These are phyloP conservation scores for Dacryopinax primogenitus DNA, from an alignment of 768 basidiomycete genomes.

Conservation along the genomic window DNA sequence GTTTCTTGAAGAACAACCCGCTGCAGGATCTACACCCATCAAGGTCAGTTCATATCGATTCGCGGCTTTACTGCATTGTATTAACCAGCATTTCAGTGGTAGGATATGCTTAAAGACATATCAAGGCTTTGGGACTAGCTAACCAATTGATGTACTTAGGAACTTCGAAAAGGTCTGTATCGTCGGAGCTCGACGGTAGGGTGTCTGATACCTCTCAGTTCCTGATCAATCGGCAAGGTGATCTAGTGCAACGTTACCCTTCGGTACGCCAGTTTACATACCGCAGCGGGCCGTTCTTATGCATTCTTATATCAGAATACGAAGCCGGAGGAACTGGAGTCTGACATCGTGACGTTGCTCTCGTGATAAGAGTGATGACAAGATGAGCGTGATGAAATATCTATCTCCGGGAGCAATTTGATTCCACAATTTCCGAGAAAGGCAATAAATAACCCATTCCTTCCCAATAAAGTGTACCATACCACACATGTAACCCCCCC, in stretches of 20 bases:
- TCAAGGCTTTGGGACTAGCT: conserved; percentile 66
- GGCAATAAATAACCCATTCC: too few species aligned
- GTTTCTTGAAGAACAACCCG: conserved; percentile 70
- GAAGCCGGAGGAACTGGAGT: neutral
- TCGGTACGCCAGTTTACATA: conserved; percentile 24
- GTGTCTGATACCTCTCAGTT: conserved; percentile 33
- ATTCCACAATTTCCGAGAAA: too few species aligned
- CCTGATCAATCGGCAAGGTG: conserved; percentile 63
- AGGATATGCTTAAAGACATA: conserved; percentile 4
- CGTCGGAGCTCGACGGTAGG: neutral
- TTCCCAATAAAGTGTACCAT: too few species aligned
- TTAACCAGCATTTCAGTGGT: neutral
- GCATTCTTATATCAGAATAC: neutral
- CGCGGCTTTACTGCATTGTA: neutral
- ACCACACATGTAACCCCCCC: too few species aligned
- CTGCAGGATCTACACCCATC: conserved; percentile 60
- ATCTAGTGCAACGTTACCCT: conserved; percentile 62
- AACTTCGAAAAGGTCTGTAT: neutral
- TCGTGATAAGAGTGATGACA: too few species aligned
- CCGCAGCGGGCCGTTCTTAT: neutral
- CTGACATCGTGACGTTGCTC: neutral
- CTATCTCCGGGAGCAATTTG: too few species aligned
- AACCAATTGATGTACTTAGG: conserved; percentile 30
- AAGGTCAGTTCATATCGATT: conserved; percentile 39
- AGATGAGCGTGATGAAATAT: too few species aligned